phyloP scores from a whole-genome alignment of 2,329 filamentous ascomycete species.

The Trichoderma harzianum region DNA sequence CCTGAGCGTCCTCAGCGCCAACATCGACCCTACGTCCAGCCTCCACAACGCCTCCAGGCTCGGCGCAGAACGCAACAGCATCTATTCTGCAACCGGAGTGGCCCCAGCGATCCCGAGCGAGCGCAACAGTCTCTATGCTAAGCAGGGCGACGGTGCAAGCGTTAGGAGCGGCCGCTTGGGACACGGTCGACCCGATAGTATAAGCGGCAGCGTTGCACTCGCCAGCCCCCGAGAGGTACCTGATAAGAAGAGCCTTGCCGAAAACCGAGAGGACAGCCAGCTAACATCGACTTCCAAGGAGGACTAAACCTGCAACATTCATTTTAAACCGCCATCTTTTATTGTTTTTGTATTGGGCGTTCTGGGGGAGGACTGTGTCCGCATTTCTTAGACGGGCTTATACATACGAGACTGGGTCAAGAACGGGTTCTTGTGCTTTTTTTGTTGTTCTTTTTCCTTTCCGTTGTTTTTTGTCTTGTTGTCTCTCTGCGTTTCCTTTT shows the following conservation, averaged over 20 bases:
- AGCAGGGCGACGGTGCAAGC: slow-evolving; percentile 69
- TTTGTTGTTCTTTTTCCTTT: not conserved
- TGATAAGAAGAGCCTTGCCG: slow-evolving; percentile 34
- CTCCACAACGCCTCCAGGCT: slow-evolving; percentile 48
- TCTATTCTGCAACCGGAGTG: slow-evolving; percentile 74
- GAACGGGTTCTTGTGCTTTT: not conserved
- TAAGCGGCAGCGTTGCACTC: slow-evolving; percentile 70
- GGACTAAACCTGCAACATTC: slow-evolving; percentile 13
- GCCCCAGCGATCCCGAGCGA: slow-evolving; percentile 67
- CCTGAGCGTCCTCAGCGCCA: slow-evolving; percentile 72
- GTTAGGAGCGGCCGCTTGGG: slow-evolving; percentile 73
- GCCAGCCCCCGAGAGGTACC: slow-evolving; percentile 52
- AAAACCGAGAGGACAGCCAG: slow-evolving; percentile 28
- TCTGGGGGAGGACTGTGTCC: not conserved
- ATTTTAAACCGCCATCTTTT: not conserved
- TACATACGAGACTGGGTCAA: slow-evolving; percentile 5
- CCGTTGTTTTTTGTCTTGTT: not conserved
- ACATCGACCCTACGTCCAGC: slow-evolving; percentile 53
- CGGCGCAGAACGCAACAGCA: slow-evolving; percentile 65
- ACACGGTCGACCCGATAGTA: slow-evolving; percentile 77
- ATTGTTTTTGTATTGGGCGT: slow-evolving; percentile 13
- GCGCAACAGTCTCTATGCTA: slow-evolving; percentile 76
- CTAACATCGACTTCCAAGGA: slow-evolving; percentile 20
- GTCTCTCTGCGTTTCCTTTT: not conserved
- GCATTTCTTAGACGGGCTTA: slow-evolving; percentile 7